phyloP scores from a whole-genome alignment of 371 early-diverging fungal genomes.

The Syncephalastrum sp. region DNA sequence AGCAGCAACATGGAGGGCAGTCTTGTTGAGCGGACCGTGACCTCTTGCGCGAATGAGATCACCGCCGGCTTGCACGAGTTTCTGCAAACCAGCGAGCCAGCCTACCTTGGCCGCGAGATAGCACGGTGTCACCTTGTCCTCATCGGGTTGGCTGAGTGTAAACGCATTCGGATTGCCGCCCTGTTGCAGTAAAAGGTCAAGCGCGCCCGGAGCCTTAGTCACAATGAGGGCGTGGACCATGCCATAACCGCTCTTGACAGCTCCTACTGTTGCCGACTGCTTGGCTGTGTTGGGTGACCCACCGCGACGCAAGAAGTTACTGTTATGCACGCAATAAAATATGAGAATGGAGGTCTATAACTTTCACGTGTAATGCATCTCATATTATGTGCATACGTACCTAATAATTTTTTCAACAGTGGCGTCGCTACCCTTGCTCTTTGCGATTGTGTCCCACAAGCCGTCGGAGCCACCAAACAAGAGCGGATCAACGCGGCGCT shows the following conservation, averaged over 20 bases:
- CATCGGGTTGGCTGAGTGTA: constrained; percentile 34
- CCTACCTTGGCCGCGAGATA: constrained; percentile 48
- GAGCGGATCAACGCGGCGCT: constrained; percentile 42
- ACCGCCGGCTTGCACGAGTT: constrained; percentile 38
- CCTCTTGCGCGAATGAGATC: constrained; percentile 33
- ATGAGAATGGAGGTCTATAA: neutral
- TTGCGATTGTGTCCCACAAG: constrained; percentile 44
- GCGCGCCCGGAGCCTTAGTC: constrained; percentile 24
- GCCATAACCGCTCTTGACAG: constrained; percentile 44
- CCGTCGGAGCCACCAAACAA: constrained; percentile 48
- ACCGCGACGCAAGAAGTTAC: constrained; percentile 45
- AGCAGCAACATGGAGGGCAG: constrained; percentile 42
- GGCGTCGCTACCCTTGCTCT: constrained; percentile 31
- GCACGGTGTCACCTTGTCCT: constrained; percentile 42
- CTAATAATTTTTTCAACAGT: constrained; percentile 45
- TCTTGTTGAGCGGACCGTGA: constrained; percentile 28
- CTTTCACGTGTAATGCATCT: neutral
- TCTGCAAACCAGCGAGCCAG: constrained; percentile 44
- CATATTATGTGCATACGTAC: constrained; percentile 16
- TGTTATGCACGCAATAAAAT: constrained; percentile 4
- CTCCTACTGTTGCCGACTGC: constrained; percentile 29
- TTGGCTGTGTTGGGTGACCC: constrained; percentile 55
- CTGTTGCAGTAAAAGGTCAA: constrained; percentile 38
- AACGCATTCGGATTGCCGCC: constrained; percentile 49
- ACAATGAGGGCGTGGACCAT: constrained; percentile 43